A percentile compares a stretch with the other conserved stretches of the same genome.
These are phyloP conservation scores for Fusarium clavum DNA, from an alignment of 2,329 filamentous ascomycete species.

Conservation along the genomic window DNA sequence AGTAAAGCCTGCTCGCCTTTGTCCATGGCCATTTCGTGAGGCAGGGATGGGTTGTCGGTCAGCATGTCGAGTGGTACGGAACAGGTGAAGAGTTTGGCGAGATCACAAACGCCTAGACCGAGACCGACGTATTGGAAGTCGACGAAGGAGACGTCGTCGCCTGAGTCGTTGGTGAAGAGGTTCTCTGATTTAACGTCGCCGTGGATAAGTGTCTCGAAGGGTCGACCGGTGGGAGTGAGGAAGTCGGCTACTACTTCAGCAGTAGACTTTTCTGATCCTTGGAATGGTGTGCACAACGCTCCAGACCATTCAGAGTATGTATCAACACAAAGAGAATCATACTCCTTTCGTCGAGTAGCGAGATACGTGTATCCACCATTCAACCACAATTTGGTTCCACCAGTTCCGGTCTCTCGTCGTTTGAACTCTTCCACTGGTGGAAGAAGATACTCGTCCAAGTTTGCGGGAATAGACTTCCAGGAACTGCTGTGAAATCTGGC, in stretches of 20 bases:
- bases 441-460: conserved; percentile 55
- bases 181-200: conserved; percentile 79
- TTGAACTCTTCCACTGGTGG: conserved; percentile 67
- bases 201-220: conserved; percentile 70
- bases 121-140: conserved; percentile 77
- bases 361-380: conserved; percentile 78
- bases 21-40: conserved; percentile 60
- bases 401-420: conserved; percentile 37
- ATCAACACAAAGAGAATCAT: conserved; percentile 59
- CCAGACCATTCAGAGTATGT: conserved; percentile 65
- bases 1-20: conserved; percentile 64
- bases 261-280: conserved; percentile 49
- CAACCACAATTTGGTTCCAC: conserved; percentile 62
- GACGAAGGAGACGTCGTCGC: conserved; percentile 69
- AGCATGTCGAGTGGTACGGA: conserved; percentile 70
- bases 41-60: conserved; percentile 45
- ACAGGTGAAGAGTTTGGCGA: conserved; percentile 75
- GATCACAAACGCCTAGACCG: conserved; percentile 72
- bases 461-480: conserved; percentile 53
- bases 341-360: conserved; percentile 70
- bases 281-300: conserved; percentile 56
- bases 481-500: conserved; percentile 69
- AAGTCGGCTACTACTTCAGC: conserved; percentile 66
- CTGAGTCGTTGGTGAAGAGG: conserved; percentile 65
- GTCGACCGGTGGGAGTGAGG: conserved; percentile 58